Conservation (phyloP, 2,329 filamentous ascomycete species). For the Akanthomyces lecanii region DNA sequence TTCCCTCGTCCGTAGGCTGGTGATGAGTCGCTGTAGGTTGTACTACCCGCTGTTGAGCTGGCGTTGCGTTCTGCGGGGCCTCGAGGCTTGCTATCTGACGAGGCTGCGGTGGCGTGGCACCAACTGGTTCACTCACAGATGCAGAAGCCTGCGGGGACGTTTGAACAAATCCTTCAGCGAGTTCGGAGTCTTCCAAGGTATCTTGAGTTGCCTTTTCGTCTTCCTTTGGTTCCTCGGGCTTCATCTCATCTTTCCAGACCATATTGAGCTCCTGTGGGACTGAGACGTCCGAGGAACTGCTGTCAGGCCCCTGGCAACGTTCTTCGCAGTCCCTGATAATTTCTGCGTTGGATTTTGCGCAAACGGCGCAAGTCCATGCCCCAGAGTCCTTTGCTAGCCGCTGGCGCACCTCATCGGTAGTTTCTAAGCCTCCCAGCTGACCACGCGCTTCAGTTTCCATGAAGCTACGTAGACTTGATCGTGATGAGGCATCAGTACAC, state of each 20-base stretch:
- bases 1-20: conserved; percentile 37
- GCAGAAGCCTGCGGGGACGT: conserved; percentile 34
- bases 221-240: conserved; percentile 26
- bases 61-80: conserved; percentile 20
- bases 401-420: conserved; percentile 61
- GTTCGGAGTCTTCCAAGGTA: conserved; percentile 33
- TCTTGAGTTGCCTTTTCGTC: conserved; percentile 34
- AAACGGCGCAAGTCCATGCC: conserved; percentile 65
- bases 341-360: conserved; percentile 66
- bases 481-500: not conserved
- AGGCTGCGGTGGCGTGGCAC: not conserved
- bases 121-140: not conserved
- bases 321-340: conserved; percentile 69
- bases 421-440: conserved; percentile 86
- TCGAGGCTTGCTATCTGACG: not conserved
- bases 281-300: conserved; percentile 39
- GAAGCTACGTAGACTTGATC: conserved; percentile 64
- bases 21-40: conserved; percentile 14
- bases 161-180: conserved; percentile 56
- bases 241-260: conserved; percentile 70
- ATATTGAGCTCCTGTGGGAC: conserved; percentile 57
- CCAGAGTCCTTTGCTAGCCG: conserved; percentile 64
- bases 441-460: conserved; percentile 89
- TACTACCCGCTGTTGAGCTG: conserved; percentile 17
- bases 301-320: conserved; percentile 34